Conservation (phyloP, 129 eudicot species). For the Saposhnikovia divaricata region DNA sequence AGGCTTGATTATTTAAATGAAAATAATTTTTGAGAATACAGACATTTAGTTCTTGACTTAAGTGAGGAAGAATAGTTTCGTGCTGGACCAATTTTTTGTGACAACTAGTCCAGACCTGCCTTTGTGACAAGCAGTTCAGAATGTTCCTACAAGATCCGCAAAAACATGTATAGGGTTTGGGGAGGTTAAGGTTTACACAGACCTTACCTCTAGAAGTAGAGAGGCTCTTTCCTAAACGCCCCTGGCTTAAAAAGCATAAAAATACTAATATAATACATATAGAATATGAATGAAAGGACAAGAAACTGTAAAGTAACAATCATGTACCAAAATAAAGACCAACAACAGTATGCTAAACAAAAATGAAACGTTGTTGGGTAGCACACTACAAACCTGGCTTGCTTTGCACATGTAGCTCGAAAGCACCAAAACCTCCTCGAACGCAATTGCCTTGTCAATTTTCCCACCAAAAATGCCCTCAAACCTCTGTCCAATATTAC, state of each 20-base stretch:
- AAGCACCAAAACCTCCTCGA: conserved; percentile 75
- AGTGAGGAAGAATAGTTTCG: background rate
- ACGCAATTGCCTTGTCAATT: conserved; percentile 74
- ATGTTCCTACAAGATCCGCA: background rate
- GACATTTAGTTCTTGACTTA: background rate
- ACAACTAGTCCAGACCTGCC: background rate
- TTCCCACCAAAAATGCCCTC: conserved; percentile 82
- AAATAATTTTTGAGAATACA: background rate
- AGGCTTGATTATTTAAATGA: background rate
- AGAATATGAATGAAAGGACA: background rate
- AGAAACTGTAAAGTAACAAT: background rate
- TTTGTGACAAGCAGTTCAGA: background rate
- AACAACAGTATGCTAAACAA: background rate
- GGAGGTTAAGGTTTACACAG: background rate
- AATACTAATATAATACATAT: background rate
- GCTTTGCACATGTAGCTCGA: conserved; percentile 93
- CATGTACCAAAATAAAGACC: background rate
- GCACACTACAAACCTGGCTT: conserved; percentile 53
- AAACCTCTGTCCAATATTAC: conserved; percentile 56
- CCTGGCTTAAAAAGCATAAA: background rate
- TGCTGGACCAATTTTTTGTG: background rate
- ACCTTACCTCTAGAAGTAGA: background rate
- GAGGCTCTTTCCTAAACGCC: background rate
- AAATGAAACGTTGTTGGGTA: background rate
- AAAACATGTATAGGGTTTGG: background rate